Evolutionary conservation across 805 yeast species (phyloP).

Genomic region (Yamadazyma takamatsuzukensis): DNA sequence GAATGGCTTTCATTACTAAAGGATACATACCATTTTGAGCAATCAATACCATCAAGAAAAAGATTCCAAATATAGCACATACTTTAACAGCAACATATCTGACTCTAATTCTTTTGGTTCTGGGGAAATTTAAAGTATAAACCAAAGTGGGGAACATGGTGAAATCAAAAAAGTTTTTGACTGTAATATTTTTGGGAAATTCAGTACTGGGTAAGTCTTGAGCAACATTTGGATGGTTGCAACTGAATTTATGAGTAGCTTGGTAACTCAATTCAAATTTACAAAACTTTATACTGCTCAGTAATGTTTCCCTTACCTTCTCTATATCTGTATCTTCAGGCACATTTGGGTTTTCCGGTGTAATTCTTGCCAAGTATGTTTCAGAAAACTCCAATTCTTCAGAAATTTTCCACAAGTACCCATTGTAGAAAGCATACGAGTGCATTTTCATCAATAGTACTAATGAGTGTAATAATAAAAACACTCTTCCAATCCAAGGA

Average conservation of each 20-base stretch:
- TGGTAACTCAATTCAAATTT: conserved; percentile 65
- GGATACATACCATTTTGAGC: conserved; percentile 80
- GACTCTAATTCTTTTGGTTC: conserved; percentile 69
- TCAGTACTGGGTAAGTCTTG: conserved; percentile 8
- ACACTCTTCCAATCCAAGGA: conserved; percentile 91
- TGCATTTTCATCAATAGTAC: conserved; percentile 95
- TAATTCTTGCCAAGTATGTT: conserved; percentile 38
- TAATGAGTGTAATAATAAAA: conserved; percentile 75
- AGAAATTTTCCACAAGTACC: conserved; percentile 70
- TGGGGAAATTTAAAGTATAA: conserved; percentile 78
- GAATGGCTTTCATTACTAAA: conserved; percentile 55
- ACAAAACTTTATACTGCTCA: conserved; percentile 63
- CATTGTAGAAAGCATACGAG: conserved; percentile 88
- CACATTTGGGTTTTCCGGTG: conserved; percentile 18
- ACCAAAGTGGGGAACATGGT: conserved; percentile 89
- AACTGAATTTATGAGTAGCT: conserved; percentile 21
- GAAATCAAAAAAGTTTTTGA: conserved; percentile 66
- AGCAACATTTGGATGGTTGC: conserved; percentile 10
- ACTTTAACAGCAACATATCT: conserved; percentile 63
- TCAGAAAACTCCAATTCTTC: conserved; percentile 53
- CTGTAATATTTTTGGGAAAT: conserved; percentile 74
- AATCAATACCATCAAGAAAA: conserved; percentile 73
- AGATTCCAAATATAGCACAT: conserved; percentile 82
- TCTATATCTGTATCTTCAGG: conserved; percentile 24
- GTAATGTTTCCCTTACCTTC: conserved; percentile 23